Evolutionary conservation across 495 filamentous ascomycete genomes (phyloP).

Genomic region (Beverwykella pulmonaria): DNA sequence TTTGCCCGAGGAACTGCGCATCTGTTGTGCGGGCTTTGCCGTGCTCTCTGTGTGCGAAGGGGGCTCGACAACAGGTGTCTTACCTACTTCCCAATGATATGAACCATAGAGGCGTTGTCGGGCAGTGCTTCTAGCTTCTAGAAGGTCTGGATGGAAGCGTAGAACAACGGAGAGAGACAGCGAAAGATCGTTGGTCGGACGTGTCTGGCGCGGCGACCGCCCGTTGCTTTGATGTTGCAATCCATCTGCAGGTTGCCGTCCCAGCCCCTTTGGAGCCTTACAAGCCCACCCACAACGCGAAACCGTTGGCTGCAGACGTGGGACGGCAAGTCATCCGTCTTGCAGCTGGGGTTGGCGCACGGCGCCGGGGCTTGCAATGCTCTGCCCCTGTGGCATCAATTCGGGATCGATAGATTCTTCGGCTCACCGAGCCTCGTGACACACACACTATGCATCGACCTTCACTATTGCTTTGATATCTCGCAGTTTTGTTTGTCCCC

Average conservation of each 20-base stretch:
- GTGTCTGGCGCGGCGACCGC: neutral
- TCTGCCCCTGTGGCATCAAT: neutral
- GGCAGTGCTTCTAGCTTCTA: conserved; percentile 24
- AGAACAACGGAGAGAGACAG: conserved; percentile 13
- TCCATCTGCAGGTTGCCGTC: conserved; percentile 20
- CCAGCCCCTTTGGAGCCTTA: conserved; percentile 1
- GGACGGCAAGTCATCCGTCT: conserved; percentile 14
- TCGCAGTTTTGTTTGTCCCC: conserved; percentile 30
- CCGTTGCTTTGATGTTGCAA: conserved; percentile 13
- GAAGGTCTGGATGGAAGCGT: conserved; percentile 8
- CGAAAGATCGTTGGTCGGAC: conserved; percentile 2
- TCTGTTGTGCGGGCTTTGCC: neutral
- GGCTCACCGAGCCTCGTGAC: neutral
- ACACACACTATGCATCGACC: conserved; percentile 12
- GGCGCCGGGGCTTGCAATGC: neutral
- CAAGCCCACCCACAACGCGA: neutral
- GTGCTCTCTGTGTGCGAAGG: neutral
- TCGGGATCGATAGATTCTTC: conserved; percentile 4
- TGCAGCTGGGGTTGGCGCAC: neutral
- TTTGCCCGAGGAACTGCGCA: conserved; percentile 12
- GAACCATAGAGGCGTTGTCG: conserved; percentile 14
- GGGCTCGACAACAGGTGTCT: neutral
- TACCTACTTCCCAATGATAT: neutral
- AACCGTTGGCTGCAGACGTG: conserved; percentile 19
- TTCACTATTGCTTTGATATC: conserved; percentile 17